Conservation (phyloP, 257 asterid genomes). For the Nyctanthes arbortristis region DNA sequence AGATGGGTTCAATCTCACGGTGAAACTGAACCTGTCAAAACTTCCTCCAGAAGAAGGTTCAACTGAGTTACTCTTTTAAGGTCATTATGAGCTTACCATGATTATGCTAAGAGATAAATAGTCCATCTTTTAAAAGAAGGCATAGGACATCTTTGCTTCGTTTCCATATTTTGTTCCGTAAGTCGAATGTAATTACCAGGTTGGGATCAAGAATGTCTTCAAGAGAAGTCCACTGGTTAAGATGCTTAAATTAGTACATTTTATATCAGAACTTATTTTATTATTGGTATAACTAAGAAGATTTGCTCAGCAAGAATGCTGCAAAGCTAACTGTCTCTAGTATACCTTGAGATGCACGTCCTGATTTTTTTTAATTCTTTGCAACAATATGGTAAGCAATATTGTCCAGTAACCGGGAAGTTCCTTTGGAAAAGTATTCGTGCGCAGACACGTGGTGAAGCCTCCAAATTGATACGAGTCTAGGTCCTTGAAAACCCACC, state of each 20-base stretch:
- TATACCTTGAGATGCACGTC: background rate
- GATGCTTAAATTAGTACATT: background rate
- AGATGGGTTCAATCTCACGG: constrained; percentile 93
- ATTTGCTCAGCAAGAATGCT: constrained; percentile 3
- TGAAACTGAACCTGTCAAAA: constrained; percentile 88
- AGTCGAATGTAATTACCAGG: constrained; percentile 4
- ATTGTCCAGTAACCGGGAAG: background rate
- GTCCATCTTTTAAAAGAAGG: constrained; percentile 15
- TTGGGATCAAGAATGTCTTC: constrained; percentile 15
- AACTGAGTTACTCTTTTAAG: constrained; percentile 63
- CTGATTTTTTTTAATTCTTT: background rate
- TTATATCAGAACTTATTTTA: background rate
- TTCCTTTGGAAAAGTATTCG: constrained; percentile 3
- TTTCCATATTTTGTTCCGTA: background rate
- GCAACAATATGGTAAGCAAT: background rate
- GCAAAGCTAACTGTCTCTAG: background rate
- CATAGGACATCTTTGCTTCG: constrained; percentile 7
- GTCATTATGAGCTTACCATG: constrained; percentile 53
- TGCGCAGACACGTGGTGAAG: constrained; percentile 1
- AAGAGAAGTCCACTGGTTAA: constrained; percentile 3
- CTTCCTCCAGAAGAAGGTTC: constrained; percentile 98
- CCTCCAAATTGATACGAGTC: constrained; percentile 5
- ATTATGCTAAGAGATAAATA: constrained; percentile 32
- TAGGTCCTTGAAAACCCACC: constrained; percentile 3
- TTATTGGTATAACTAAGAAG: background rate